Base-by-base conservation (phyloP, 805 yeast genomes). In the Wickerhamiella sorbophila region DNA sequence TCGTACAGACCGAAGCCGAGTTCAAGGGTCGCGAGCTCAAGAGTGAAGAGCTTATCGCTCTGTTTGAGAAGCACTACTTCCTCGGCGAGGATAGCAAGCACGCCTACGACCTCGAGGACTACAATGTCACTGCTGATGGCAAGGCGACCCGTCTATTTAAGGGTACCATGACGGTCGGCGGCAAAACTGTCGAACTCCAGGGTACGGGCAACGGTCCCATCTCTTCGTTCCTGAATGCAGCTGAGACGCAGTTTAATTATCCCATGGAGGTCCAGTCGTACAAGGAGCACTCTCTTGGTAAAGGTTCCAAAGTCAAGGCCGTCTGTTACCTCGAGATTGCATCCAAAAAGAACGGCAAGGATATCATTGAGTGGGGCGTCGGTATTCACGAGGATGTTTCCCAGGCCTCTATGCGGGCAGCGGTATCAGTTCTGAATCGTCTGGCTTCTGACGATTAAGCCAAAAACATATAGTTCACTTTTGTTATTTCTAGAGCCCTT, bases 341-440 rank as follows among this genome's bases (percentile, higher is more conserved):
- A 49, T 72, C 71, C 59, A 64, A 66, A 34, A 61, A 60, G 36
- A 60, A 64, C 37, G 66, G 67, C 48, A 54, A 64, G 54, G 39
- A 54, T 43, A 52, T 61, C 38, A 46, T 54, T 48, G 63, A 66
- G 38, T 87, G 95, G 95, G 96, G 96, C 63, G 87, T 87, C 45
- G 96, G 95, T 56, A 75, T 85, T 47, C 79, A 84, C 58, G 88
- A 78, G 62, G 94, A 87, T 63, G 91, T 83, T 42, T 79, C 94
- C 20, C 79, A 78, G 55, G 91, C 95, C 38, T 77, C 94, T 4
- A 72, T 83, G 52, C 55, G 61, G 38, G 66, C 70, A n/a, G 57
- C 64, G n/a, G 52, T 65, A 14, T 58, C 66, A 29, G 65, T 57
- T 4, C 51, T 61, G 39, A 61, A 61, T 54, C 51, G 64, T 37